phyloP scores from a whole-genome alignment of 2,329 filamentous ascomycete species.

The Botrytis fabae region DNA sequence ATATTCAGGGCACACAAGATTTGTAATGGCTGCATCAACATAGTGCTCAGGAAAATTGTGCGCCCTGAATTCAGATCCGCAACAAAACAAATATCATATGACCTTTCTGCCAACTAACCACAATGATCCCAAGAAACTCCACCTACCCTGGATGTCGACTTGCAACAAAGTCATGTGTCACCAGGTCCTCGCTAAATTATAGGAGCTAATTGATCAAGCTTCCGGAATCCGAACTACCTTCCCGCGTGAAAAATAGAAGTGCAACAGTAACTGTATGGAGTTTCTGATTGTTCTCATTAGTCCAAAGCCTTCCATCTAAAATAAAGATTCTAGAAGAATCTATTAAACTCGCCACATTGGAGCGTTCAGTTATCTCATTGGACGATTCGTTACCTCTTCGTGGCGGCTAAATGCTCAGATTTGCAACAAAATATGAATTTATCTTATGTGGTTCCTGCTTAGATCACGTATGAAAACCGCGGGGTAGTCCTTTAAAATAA shows the following conservation, averaged over 20 bases:
- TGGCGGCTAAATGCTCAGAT: neutral
- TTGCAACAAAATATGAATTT: neutral
- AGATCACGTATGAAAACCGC: neutral
- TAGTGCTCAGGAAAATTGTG: neutral
- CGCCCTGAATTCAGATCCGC: neutral
- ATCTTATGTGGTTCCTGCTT: neutral
- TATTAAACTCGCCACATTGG: neutral
- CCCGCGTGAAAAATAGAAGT: neutral
- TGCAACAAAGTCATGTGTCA: neutral
- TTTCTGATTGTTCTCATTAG: neutral
- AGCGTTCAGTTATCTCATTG: neutral
- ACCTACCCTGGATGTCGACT: neutral
- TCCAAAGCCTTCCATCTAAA: neutral
- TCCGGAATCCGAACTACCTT: neutral
- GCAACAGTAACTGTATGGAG: neutral
- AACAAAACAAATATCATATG: neutral
- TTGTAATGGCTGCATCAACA: no score
- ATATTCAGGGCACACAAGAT: neutral
- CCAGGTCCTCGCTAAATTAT: neutral
- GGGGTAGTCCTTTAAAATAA: neutral
- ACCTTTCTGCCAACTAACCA: no score
- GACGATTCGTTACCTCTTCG: neutral
- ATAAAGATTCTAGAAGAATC: neutral
- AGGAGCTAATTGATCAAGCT: neutral
- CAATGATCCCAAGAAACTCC: neutral